Base-by-base conservation (phyloP, 257 asterid genomes). In the Capsicum baccatum region DNA sequence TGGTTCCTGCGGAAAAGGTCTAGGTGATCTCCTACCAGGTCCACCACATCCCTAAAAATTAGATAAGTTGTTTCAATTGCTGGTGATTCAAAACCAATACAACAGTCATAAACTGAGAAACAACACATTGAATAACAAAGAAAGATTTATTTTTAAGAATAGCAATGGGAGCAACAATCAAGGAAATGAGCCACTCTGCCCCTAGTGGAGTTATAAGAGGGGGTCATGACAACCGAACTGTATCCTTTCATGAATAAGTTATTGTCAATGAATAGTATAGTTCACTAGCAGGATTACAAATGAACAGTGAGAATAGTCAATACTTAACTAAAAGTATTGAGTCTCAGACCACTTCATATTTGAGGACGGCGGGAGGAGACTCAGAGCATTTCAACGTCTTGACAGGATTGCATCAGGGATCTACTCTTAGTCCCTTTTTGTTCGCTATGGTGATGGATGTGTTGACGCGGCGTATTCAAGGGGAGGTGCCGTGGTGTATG, bases 1-100 rank as follows among this genome's bases (percentile, higher is more conserved):
- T 95, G 99, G 91, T 89, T 95, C 87, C 91, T 91, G 91, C 99
- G 90, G 90, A 94, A 97, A 85, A 97, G 97, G 79, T 97, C 99
- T 66, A 97, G 90, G 90, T 97, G 99, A 73, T 86, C 94, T 82
- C 99, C 96, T 86, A 97, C 80, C 86, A 97, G 91, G 90, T 97
- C 93, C 63, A 97, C 97, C 50, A 89, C 89, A 86, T 93, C 98
- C 97, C 99, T 97, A 92, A 84, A 88, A 83, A 79, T 70, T 68
- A 76, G 17, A 59, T 9, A 67, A 80, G 59, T 39, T 8, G 59
- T 56, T 56, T 85, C 84, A 85, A 47, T 57, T 81, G 64, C 83
- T 62, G 78, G 83, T 74, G 76, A 86, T 85, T 83, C 68, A 21
- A 68, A 14, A 21, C 44, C 79, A 71, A 33, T 57, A 26, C 63